Conservation (phyloP, 2,329 filamentous ascomycete genomes). For the Claviceps quebecensis region DNA sequence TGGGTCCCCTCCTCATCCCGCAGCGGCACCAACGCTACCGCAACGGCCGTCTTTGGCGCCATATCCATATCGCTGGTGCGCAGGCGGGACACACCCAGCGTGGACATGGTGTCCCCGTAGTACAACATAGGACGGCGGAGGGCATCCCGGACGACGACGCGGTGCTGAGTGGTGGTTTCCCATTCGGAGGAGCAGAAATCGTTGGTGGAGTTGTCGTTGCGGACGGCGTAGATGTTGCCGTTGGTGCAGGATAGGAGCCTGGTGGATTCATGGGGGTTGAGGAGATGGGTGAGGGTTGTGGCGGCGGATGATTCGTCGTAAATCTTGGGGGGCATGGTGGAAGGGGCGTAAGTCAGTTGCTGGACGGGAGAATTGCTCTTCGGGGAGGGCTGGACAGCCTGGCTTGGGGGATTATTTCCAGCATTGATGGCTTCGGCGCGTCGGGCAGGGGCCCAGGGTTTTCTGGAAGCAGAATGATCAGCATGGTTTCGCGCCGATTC, state of each 20-base stretch:
- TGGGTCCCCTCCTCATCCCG: constrained; percentile 2
- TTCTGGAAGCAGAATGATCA: no score
- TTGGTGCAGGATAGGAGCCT: constrained; percentile 19
- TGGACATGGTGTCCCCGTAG: constrained; percentile 19
- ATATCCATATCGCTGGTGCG: constrained; percentile 10
- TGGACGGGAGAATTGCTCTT: no score
- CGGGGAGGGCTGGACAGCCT: no score
- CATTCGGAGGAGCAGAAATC: constrained; percentile 13
- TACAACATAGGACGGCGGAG: constrained; percentile 17
- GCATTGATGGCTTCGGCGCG: no score
- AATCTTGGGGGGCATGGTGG: background rate
- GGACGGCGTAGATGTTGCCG: constrained; percentile 20
- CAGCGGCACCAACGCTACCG: constrained; percentile 10
- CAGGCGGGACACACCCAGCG: constrained; percentile 17
- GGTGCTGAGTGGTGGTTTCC: constrained; percentile 7
- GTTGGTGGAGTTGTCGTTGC: constrained; percentile 8
- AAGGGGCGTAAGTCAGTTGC: no score
- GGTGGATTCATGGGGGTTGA: constrained; percentile 9
- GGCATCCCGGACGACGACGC: constrained; percentile 13
- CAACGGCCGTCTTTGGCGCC: constrained; percentile 9
- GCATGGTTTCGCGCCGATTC: no score
- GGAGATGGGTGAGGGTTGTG: constrained; percentile 11
- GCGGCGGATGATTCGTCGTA: constrained; percentile 11
- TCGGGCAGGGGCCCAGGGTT: no score
- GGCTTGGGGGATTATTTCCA: no score